A percentile compares a stretch with the other conserved stretches of the same genome.
Conservation (phyloP, 257 asterid species). For the Solanum appendiculatum region DNA sequence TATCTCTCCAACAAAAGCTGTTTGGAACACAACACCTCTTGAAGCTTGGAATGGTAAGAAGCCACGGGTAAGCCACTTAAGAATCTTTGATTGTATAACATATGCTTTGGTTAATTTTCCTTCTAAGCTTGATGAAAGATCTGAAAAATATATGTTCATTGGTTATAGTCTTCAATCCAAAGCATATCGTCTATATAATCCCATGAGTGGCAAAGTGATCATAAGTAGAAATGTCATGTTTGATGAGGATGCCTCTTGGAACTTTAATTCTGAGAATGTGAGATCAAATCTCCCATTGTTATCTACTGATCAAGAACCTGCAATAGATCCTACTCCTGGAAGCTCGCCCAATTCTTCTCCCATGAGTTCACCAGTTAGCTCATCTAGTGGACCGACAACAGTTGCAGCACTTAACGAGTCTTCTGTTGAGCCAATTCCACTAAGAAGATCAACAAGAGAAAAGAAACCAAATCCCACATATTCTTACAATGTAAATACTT, state of each 20-base stretch:
- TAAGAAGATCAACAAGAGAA: too few species aligned
- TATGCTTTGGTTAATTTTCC: constrained; percentile 1
- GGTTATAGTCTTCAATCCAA: neutral
- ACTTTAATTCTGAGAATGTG: too few species aligned
- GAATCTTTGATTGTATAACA: neutral
- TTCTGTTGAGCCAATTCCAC: neutral
- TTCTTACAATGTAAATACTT: too few species aligned
- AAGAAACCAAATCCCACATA: too few species aligned
- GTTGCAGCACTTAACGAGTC: neutral
- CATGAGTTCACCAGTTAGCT: too few species aligned
- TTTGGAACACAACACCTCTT: neutral
- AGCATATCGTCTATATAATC: neutral
- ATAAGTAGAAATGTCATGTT: neutral
- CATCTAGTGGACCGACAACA: too few species aligned
- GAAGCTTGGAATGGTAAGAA: neutral
- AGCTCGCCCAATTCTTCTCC: neutral
- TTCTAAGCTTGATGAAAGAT: neutral
- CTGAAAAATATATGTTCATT: too few species aligned
- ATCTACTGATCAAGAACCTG: neutral
- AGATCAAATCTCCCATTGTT: too few species aligned
- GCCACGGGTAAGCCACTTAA: neutral
- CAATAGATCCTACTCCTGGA: neutral
- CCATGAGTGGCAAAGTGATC: neutral
- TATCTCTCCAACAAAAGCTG: neutral
- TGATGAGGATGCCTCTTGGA: neutral